Evolutionary conservation across 805 yeast species (phyloP).

Genomic region (Saturnispora ahearnii): DNA sequence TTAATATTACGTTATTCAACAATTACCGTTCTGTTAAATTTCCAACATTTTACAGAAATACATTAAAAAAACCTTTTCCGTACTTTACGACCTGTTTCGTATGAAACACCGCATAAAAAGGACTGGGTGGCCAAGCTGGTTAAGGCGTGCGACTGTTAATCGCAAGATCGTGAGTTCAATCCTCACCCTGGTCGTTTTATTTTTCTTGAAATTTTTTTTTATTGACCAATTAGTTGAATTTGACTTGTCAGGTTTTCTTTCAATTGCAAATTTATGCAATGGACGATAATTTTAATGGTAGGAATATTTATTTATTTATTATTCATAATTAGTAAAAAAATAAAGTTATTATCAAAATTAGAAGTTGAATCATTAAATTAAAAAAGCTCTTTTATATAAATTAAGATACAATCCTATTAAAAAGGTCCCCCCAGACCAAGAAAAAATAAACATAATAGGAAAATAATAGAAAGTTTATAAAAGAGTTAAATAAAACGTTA

Average conservation of each 20-base stretch:
- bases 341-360: not conserved
- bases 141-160: constrained; percentile 57
- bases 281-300: too few relatives aligned
- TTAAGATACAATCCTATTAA: not conserved
- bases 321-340: not conserved
- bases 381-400: not conserved
- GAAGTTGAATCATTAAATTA: not conserved
- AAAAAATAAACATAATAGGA: not conserved
- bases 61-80: too few relatives aligned
- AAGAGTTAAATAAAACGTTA: not conserved
- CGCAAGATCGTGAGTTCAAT: constrained; percentile 57
- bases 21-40: too few relatives aligned
- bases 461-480: not conserved
- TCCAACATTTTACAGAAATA: too few relatives aligned
- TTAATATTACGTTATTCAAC: too few relatives aligned
- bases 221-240: not conserved
- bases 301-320: too few relatives aligned
- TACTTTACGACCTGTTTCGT: too few relatives aligned
- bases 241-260: too few relatives aligned
- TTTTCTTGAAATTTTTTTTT: not conserved
- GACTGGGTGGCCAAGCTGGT: constrained; percentile 54
- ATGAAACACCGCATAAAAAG: constrained; percentile 11
- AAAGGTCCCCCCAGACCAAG: constrained; percentile 1
- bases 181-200: constrained; percentile 45
- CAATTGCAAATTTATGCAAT: too few relatives aligned